Evolutionary conservation across 2,329 filamentous ascomycete species (phyloP).

Genomic region (Proliferodiscus dingleyae): DNA sequence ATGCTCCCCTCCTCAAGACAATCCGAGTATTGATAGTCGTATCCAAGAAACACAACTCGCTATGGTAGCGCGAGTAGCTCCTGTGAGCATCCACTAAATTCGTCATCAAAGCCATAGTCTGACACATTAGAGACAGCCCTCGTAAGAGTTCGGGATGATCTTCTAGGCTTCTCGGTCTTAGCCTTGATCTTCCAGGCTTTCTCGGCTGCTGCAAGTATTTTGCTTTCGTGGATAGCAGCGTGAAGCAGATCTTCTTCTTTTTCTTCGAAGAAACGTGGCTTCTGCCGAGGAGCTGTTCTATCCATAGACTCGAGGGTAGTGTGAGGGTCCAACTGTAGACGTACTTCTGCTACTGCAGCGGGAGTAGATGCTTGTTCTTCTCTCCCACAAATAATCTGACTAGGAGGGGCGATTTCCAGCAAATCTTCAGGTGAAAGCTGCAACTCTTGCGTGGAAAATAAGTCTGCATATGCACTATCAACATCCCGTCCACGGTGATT

Average conservation of each 20-base stretch:
- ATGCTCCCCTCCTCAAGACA: not conserved
- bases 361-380: not conserved
- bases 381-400: conserved; percentile 5
- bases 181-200: not conserved
- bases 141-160: not conserved
- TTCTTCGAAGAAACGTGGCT: conserved; percentile 25
- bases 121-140: conserved; percentile 13
- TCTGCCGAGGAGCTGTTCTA: not conserved
- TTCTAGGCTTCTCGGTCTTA: not conserved
- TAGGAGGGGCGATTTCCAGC: conserved; percentile 36
- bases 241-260: conserved; percentile 26
- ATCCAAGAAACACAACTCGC: conserved; percentile 2
- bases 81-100: conserved; percentile 20
- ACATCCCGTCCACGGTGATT: conserved; percentile 6
- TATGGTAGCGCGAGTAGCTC: conserved; percentile 17
- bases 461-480: conserved; percentile 8
- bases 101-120: conserved; percentile 27
- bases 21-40: not conserved
- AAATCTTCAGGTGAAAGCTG: conserved; percentile 44
- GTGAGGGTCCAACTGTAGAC: too few relatives aligned
- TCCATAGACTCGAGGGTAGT: too few relatives aligned
- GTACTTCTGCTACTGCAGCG: not conserved
- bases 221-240: conserved; percentile 24
- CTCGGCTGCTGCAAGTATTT: conserved; percentile 3
- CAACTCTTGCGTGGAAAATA: conserved; percentile 40